Conservation (phyloP, 345 rosid genomes). For the Brassica cretica region DNA sequence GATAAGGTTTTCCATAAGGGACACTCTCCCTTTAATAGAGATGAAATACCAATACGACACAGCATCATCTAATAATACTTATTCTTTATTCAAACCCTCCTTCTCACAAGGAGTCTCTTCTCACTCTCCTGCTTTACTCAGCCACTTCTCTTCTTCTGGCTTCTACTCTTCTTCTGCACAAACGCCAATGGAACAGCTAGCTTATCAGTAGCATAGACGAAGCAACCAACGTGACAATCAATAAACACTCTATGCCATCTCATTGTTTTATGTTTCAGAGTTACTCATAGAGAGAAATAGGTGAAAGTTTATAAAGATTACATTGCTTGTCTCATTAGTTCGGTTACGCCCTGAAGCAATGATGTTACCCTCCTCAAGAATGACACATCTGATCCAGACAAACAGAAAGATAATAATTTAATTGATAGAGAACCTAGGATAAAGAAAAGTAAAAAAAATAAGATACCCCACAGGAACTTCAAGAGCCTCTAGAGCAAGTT, state of each 20-base stretch:
- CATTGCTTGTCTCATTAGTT: conserved; percentile 63
- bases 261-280: neutral
- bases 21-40: too few relatives aligned
- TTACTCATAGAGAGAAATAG: neutral
- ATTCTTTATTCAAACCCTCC: too few relatives aligned
- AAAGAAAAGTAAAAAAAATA: neutral
- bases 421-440: neutral
- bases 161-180: too few relatives aligned
- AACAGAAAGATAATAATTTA: neutral
- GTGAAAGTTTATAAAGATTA: conserved; percentile 13
- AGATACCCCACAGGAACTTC: conserved; percentile 80
- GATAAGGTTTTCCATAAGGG: too few relatives aligned
- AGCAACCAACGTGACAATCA: neutral
- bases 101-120: too few relatives aligned
- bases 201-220: neutral
- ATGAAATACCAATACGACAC: too few relatives aligned
- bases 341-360: conserved; percentile 64
- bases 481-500: conserved; percentile 68
- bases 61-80: too few relatives aligned
- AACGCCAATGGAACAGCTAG: too few relatives aligned
- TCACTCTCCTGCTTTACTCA: too few relatives aligned
- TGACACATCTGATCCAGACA: conserved; percentile 51
- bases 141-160: too few relatives aligned
- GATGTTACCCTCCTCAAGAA: conserved; percentile 52
- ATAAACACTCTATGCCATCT: neutral